Conservation (phyloP, 2,329 filamentous ascomycete species). For the Graphiopsis chlorocephala region DNA sequence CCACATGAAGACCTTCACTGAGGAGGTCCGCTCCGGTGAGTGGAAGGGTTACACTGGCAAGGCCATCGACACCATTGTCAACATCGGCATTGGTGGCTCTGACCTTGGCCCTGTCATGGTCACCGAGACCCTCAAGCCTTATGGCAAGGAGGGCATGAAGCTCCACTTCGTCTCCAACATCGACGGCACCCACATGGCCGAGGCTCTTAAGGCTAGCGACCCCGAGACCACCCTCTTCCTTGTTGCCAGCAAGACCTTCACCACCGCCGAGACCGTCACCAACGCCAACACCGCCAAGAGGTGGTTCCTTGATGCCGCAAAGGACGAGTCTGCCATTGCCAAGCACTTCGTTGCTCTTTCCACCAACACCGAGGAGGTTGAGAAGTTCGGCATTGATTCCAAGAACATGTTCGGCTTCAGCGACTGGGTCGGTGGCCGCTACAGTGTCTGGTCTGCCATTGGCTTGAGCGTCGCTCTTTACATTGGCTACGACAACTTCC, state of each 20-base stretch:
- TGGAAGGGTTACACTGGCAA: constrained; percentile 98
- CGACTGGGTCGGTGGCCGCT: constrained; percentile 96
- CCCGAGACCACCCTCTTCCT: constrained; percentile 99
- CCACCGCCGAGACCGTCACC: constrained; percentile 92
- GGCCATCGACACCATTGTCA: constrained; percentile 94
- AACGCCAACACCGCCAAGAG: constrained; percentile 96
- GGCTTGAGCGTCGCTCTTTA: constrained; percentile 91
- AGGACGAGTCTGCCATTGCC: constrained; percentile 72
- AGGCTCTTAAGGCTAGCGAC: constrained; percentile 83
- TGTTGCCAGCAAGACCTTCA: constrained; percentile 98
- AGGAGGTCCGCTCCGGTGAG: constrained; percentile 87
- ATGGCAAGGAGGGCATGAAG: constrained; percentile 79
- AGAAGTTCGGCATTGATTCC: constrained; percentile 97
- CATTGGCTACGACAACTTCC: constrained; percentile 96
- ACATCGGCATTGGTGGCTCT: constrained; percentile 96
- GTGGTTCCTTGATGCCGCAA: constrained; percentile 89
- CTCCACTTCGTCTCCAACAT: constrained; percentile 99
- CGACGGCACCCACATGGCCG: constrained; percentile 94
- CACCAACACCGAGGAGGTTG: constrained; percentile 91
- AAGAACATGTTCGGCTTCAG: constrained; percentile 99
- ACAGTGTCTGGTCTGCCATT: constrained; percentile 99
- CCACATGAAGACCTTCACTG: constrained; percentile 98
- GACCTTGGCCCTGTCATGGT: constrained; percentile 99
- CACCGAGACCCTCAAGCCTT: constrained; percentile 93
- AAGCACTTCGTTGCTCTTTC: constrained; percentile 99